Conservation (phyloP, 2,329 filamentous ascomycete species). For the Cytospora chrysosperma region DNA sequence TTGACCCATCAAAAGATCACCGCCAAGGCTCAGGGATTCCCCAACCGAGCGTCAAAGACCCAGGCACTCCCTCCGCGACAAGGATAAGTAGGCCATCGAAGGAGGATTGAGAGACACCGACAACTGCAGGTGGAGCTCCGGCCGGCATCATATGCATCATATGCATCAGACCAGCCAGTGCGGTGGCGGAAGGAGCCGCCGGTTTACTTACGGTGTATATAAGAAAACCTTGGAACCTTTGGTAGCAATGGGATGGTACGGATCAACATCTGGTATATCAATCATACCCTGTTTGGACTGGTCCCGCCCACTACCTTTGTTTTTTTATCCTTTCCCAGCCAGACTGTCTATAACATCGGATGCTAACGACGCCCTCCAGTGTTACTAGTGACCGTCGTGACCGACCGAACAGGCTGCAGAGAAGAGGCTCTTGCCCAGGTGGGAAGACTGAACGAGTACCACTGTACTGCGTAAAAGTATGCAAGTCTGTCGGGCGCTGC, state of each 20-base stretch:
- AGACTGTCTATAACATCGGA: not conserved
- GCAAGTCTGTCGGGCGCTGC: not conserved
- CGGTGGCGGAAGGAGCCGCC: too few species aligned
- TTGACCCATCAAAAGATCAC: not conserved
- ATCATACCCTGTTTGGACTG: too few species aligned
- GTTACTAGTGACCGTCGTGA: too few species aligned
- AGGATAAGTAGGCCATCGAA: not conserved
- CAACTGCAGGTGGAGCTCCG: not conserved
- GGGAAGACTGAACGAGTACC: not conserved
- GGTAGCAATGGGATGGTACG: too few species aligned
- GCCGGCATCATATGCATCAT: not conserved
- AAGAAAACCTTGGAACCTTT: too few species aligned
- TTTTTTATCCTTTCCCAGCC: too few species aligned
- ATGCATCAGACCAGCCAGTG: not conserved
- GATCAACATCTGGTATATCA: too few species aligned
- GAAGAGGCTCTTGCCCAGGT: not conserved
- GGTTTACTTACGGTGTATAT: too few species aligned
- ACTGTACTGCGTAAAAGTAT: not conserved
- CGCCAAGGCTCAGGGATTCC: slow-evolving; percentile 7
- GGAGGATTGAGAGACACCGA: not conserved
- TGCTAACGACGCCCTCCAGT: not conserved
- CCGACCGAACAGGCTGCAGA: not conserved
- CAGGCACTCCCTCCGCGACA: not conserved
- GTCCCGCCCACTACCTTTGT: too few species aligned
- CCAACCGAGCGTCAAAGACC: slow-evolving; percentile 10